phyloP scores from a whole-genome alignment of 345 rosid genomes.

The Rhizophora apiculata region DNA sequence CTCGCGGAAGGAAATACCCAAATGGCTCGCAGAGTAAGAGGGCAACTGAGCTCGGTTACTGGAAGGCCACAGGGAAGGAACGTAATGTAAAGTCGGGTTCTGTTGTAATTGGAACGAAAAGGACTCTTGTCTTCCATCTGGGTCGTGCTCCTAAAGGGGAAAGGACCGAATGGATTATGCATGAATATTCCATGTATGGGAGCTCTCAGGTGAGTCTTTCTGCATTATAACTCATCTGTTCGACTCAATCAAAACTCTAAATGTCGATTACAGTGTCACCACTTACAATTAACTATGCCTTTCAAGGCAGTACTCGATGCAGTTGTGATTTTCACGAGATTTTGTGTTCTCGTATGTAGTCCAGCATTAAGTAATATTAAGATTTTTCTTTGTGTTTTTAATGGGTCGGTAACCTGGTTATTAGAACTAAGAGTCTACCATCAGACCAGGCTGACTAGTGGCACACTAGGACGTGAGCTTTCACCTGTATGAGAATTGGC shows the following conservation, averaged over 20 bases:
- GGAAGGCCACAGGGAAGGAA: conserved; percentile 97
- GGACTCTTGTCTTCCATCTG: conserved; percentile 82
- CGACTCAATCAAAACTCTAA: background rate
- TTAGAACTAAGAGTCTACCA: too few species aligned
- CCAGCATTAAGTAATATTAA: background rate
- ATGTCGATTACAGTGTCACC: background rate
- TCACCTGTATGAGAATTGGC: background rate
- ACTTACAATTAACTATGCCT: too few species aligned
- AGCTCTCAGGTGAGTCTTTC: conserved; percentile 48
- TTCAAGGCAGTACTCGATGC: background rate
- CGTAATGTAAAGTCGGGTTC: conserved; percentile 61
- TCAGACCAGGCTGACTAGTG: too few species aligned
- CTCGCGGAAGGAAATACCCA: conserved; percentile 88
- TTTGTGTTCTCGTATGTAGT: background rate
- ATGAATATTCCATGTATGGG: conserved; percentile 68
- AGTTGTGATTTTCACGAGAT: background rate
- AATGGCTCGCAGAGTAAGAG: conserved; percentile 75
- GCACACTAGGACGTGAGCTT: too few species aligned
- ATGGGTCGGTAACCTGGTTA: too few species aligned
- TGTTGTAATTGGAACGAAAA: conserved; percentile 66
- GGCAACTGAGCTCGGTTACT: conserved; percentile 77
- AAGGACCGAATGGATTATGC: conserved; percentile 96
- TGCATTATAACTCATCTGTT: background rate
- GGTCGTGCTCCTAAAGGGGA: conserved; percentile 94
- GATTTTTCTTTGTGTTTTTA: too few species aligned